A percentile compares a stretch with the other conserved stretches of the same genome.
phyloP scores from a whole-genome alignment of 768 basidiomycete species.

The Sutorius australiensis region DNA sequence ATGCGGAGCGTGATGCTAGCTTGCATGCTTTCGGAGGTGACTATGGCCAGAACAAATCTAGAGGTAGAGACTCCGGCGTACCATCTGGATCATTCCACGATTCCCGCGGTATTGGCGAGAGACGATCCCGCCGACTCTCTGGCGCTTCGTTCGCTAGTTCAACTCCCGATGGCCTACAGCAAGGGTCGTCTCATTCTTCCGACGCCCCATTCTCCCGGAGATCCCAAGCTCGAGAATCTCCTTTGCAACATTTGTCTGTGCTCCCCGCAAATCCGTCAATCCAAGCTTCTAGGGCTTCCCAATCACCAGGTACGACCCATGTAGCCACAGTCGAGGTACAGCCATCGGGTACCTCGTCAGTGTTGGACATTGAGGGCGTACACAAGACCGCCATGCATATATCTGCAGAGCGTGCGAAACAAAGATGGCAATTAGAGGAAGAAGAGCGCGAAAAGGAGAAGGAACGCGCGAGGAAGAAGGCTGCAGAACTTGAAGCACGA shows the following conservation, averaged over 20 bases:
- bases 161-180: conserved; percentile 18
- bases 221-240: conserved; percentile 44
- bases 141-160: conserved; percentile 20
- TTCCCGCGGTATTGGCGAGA: conserved; percentile 16
- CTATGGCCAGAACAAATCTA: conserved; percentile 16
- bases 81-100: conserved; percentile 15
- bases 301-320: conserved; percentile 45
- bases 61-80: conserved; percentile 15
- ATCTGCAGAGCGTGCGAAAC: conserved; percentile 79
- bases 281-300: conserved; percentile 26
- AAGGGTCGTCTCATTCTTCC: conserved; percentile 18
- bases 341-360: conserved; percentile 22
- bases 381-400: conserved; percentile 77
- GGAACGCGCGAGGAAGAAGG: conserved; percentile 79
- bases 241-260: conserved; percentile 33
- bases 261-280: conserved; percentile 14
- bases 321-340: conserved; percentile 36
- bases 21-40: conserved; percentile 10
- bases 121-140: conserved; percentile 23
- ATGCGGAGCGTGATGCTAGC: conserved; percentile 17
- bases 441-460: conserved; percentile 75
- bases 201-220: conserved; percentile 25
- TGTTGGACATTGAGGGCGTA: conserved; percentile 57
- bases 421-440: conserved; percentile 78
- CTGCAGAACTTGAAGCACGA: conserved; percentile 67